These are phyloP conservation scores for Trametes cubensis DNA, from an alignment of 768 basidiomycete species.

Conservation along the genomic window DNA sequence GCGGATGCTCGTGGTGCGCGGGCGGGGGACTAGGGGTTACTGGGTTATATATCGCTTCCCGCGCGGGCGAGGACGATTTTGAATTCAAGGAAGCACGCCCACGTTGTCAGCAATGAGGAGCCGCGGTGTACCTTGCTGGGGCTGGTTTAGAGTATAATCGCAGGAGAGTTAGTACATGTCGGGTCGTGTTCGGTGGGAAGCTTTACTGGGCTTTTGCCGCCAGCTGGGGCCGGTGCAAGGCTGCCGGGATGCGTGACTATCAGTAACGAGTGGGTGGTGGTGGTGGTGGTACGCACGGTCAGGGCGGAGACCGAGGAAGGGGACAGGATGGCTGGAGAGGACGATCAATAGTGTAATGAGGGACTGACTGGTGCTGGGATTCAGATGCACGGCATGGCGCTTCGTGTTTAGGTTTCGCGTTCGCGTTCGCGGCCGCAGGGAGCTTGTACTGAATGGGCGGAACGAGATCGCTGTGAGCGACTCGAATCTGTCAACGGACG, in stretches of 20 bases:
- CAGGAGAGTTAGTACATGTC: neutral
- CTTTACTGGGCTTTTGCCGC: too few species aligned
- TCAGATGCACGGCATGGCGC: neutral
- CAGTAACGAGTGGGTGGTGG: too few species aligned
- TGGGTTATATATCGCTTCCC: slow-evolving; percentile 23
- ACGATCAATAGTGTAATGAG: slow-evolving; percentile 5
- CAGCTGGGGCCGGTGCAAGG: too few species aligned
- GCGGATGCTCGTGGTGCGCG: slow-evolving; percentile 19
- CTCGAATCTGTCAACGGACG: slow-evolving; percentile 7
- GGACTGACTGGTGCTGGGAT: too few species aligned
- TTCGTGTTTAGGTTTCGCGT: neutral
- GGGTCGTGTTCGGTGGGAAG: too few species aligned
- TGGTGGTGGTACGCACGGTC: neutral
- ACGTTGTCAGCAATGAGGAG: slow-evolving; percentile 24
- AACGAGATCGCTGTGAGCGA: slow-evolving; percentile 11
- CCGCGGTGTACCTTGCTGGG: slow-evolving; percentile 3
- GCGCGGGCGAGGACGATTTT: slow-evolving; percentile 9
- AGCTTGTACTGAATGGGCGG: neutral
- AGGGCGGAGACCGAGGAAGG: slow-evolving; percentile 15
- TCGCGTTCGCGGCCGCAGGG: neutral
- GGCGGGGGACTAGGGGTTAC: slow-evolving; percentile 18
- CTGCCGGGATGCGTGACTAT: too few species aligned
- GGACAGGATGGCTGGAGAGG: neutral
- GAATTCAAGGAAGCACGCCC: slow-evolving; percentile 23
- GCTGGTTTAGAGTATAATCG: neutral